phyloP scores from a whole-genome alignment of 208 protist species.

The Trypanosoma cruzi region DNA sequence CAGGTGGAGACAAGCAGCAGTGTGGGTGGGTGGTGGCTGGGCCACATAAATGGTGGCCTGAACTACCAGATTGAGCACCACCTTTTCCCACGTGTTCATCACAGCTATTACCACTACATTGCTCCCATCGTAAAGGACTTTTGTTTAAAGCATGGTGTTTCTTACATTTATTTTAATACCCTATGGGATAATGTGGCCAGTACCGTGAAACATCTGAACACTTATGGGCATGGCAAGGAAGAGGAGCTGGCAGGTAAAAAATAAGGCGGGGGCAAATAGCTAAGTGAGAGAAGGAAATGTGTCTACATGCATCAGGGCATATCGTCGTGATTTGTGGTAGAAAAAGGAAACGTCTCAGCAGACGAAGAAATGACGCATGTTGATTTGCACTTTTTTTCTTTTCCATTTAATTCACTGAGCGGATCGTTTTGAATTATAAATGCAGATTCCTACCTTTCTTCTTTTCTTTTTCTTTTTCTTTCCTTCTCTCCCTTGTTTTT shows the following conservation, averaged over 20 bases:
- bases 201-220: slow-evolving; percentile 64
- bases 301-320: background rate
- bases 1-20: slow-evolving; percentile 79
- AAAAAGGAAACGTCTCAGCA: slow-evolving; percentile 30
- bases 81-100: slow-evolving; percentile 84
- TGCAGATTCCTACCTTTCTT: too few relatives aligned
- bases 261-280: background rate
- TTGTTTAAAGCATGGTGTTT: slow-evolving; percentile 64
- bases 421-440: too few relatives aligned
- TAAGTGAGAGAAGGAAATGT: background rate
- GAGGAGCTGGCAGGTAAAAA: slow-evolving; percentile 30
- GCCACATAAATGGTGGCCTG: slow-evolving; percentile 77
- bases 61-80: slow-evolving; percentile 93
- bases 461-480: too few relatives aligned
- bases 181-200: slow-evolving; percentile 69
- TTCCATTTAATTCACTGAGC: too few relatives aligned
- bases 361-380: background rate
- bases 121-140: slow-evolving; percentile 66
- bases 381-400: too few relatives aligned
- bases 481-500: too few relatives aligned
- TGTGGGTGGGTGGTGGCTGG: slow-evolving; percentile 79
- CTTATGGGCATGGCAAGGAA: slow-evolving; percentile 56
- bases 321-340: slow-evolving; percentile 11
- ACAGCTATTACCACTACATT: slow-evolving; percentile 78
- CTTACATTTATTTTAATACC: slow-evolving; percentile 73